A percentile compares a stretch with the other conserved stretches of the same genome.
Evolutionary conservation across 2,329 filamentous ascomycete genomes (phyloP).

Genomic region (Sclerotinia trifoliorum): DNA sequence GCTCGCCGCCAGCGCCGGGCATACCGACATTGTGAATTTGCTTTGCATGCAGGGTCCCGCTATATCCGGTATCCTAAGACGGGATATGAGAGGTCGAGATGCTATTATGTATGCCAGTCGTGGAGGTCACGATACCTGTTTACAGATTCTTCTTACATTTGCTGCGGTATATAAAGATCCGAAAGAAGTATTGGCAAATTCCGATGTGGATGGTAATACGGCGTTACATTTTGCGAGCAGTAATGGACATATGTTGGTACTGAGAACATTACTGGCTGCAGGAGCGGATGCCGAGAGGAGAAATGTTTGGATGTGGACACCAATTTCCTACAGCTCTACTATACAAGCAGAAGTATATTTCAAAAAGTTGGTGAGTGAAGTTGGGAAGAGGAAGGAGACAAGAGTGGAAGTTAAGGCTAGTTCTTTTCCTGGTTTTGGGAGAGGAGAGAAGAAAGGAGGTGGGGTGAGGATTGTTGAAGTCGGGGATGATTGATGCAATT

Average conservation of each 20-base stretch:
- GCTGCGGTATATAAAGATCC: conserved; percentile 43
- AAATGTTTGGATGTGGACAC: conserved; percentile 79
- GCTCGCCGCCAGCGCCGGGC: conserved; percentile 68
- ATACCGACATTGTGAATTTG: conserved; percentile 71
- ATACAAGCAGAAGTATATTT: conserved; percentile 84
- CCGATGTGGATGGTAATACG: conserved; percentile 77
- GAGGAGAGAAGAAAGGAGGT: conserved; percentile 31
- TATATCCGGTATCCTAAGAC: conserved; percentile 44
- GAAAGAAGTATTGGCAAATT: conserved; percentile 45
- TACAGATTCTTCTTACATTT: conserved; percentile 65
- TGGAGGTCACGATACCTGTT: conserved; percentile 60
- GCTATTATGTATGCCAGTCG: conserved; percentile 66
- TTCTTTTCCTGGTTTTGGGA: conserved; percentile 21
- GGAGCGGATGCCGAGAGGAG: conserved; percentile 71
- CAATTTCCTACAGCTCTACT: conserved; percentile 78
- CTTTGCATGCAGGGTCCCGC: conserved; percentile 63
- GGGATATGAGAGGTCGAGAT: conserved; percentile 68
- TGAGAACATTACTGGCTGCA: conserved; percentile 73
- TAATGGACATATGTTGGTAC: conserved; percentile 73
- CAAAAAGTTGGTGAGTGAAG: conserved; percentile 70
- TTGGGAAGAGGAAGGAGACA: conserved; percentile 56
- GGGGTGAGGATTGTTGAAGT: conserved; percentile 24
- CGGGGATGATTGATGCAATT: conserved; percentile 20
- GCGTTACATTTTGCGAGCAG: conserved; percentile 83
- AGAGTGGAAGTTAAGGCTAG: conserved; percentile 31